Evolutionary conservation across 208 protist species (phyloP), one percentile per base, ranked within the genome.

Genomic region (Crithidia bombi): DNA sequence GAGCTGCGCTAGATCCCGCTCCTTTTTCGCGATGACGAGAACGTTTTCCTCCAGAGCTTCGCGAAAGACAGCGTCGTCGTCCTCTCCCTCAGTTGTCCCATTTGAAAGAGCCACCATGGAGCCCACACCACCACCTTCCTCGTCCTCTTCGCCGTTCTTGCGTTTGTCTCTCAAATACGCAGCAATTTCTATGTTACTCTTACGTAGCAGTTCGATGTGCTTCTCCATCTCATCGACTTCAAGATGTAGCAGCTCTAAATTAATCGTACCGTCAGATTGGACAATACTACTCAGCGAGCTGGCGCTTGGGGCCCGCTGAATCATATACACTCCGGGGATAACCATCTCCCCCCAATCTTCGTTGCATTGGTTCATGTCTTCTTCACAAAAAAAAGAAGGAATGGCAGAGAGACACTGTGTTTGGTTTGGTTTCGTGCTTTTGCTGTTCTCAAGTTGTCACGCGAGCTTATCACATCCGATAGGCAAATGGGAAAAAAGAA

Each of bases 251-350:
- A 85, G 63, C 32, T 92, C 90, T 47, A 85, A 71, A 44, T 92
- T 82, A 6, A 78, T 28, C n/a, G 39, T 62, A n/a, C 62, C 68
- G 62, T 81, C 69, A 23, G 56, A 5, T 52, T 69, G 66, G 0
- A 65, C 19, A 14, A 46, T 33, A 55, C 23, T 59, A n/a, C 43
- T 63, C 32, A 51, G 61, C 10, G 9, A 47, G 25, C 35, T 25
- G 15, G 44, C 25, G 23, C 52, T 33, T 21, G 50, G 65, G n/a
- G 69, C 47, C 3, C 86, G 30, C 36, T 73, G 69, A 64, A 90
- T 86, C 87, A 95, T 95, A 65, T 87, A 95, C n/a, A 93, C 90
- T 33, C 87, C 90, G 1, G 85, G 87, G 35, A 90, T 67, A 32
- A 92, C 81, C 87, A 91, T 90, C 23, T 87, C 76, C 33, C 87